Conservation (phyloP, 768 basidiomycete genomes). For the Suillus hirtellus region DNA sequence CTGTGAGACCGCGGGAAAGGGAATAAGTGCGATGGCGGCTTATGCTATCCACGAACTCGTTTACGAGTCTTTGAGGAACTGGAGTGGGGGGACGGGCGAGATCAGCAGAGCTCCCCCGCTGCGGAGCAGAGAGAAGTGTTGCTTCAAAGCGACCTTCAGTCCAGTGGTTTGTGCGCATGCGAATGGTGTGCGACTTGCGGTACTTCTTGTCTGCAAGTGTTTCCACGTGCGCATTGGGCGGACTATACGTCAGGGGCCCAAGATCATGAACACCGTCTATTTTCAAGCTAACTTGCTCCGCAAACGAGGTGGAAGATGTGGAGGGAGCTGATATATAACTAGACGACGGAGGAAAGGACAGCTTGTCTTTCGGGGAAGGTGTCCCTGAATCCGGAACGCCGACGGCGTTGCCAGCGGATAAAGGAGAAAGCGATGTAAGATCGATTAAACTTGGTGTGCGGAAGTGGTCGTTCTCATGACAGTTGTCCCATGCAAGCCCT, state of each 20-base stretch:
- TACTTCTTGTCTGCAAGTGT: slow-evolving; percentile 29
- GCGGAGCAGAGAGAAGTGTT: slow-evolving; percentile 28
- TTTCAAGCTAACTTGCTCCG: slow-evolving; percentile 9
- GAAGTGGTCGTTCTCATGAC: slow-evolving; percentile 43
- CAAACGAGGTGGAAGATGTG: neutral
- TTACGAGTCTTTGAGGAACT: slow-evolving; percentile 42
- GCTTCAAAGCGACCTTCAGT: slow-evolving; percentile 54
- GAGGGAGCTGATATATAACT: neutral
- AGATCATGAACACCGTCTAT: slow-evolving; percentile 10
- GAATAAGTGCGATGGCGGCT: slow-evolving; percentile 23
- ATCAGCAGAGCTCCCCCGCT: slow-evolving; percentile 16
- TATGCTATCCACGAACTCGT: slow-evolving; percentile 46
- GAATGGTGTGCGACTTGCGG: slow-evolving; percentile 51
- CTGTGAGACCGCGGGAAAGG: slow-evolving; percentile 5
- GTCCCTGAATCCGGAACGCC: neutral
- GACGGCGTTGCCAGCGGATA: slow-evolving; percentile 21
- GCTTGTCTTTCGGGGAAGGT: neutral
- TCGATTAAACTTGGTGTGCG: slow-evolving; percentile 58
- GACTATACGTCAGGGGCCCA: slow-evolving; percentile 14
- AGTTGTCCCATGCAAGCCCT: slow-evolving; percentile 46
- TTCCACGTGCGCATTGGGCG: slow-evolving; percentile 28
- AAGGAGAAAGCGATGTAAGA: slow-evolving; percentile 40
- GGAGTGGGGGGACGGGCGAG: slow-evolving; percentile 32
- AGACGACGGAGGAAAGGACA: neutral
- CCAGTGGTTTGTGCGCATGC: slow-evolving; percentile 60